A percentile compares a stretch with the other conserved stretches of the same genome.
These are phyloP conservation scores for Geotrichum australiense DNA, from an alignment of 1,139 yeast species.

Conservation along the genomic window DNA sequence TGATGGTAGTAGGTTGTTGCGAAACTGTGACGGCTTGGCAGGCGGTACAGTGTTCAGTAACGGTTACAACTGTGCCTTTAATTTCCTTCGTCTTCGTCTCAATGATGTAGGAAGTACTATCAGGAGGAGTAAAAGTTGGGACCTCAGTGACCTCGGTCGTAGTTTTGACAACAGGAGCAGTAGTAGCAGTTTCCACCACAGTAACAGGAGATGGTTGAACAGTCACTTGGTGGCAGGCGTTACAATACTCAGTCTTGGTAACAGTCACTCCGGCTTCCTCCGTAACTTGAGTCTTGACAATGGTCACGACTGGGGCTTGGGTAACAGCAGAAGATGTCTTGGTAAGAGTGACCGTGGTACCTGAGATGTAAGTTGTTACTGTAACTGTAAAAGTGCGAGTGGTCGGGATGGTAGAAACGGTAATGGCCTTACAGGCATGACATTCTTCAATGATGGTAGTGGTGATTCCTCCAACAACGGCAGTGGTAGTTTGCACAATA, in stretches of 20 bases:
- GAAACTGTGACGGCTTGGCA: conserved; percentile 9
- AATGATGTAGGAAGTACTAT: conserved; percentile 8
- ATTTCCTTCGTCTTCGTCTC: conserved; percentile 7
- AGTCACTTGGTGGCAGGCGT: conserved; percentile 8
- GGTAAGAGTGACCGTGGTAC: conserved; percentile 5
- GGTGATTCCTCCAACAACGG: conserved; percentile 5
- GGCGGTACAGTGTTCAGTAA: conserved; percentile 9
- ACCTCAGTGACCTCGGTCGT: conserved; percentile 4
- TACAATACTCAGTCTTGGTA: conserved; percentile 8
- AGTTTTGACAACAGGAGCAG: conserved; percentile 4
- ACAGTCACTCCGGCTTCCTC: conserved; percentile 4
- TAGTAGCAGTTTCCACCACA: background rate
- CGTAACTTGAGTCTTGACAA: conserved; percentile 6
- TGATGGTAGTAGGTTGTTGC: background rate
- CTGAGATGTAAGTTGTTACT: conserved; percentile 1
- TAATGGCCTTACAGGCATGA: conserved; percentile 10
- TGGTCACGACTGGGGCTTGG: conserved; percentile 8
- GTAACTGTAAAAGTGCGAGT: conserved; percentile 7
- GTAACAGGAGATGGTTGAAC: conserved; percentile 7
- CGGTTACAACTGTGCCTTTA: conserved; percentile 8
- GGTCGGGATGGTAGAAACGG: background rate
- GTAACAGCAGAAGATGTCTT: conserved; percentile 5
- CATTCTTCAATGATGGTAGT: conserved; percentile 8
- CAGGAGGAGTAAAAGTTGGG: conserved; percentile 4
- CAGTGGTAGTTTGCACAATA: conserved; percentile 5